These are phyloP conservation scores for Coniferiporia sulphurascens DNA, from an alignment of 1,284 basidiomycete species.

Conservation along the genomic window DNA sequence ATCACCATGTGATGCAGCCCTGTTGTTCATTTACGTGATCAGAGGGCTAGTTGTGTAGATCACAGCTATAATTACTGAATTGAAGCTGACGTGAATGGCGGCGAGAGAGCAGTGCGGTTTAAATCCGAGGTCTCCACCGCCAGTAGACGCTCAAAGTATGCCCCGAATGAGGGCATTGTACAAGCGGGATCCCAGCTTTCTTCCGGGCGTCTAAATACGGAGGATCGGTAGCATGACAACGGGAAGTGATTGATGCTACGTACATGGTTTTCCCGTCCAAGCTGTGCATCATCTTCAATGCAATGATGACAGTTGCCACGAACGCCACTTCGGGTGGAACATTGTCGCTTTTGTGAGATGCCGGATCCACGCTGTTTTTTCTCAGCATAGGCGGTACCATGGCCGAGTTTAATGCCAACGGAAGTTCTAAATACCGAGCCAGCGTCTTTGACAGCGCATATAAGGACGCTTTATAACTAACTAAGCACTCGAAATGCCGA, in stretches of 20 bases:
- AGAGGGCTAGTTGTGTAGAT: background rate
- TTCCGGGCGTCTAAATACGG: conserved; percentile 39
- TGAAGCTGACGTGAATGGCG: conserved; percentile 1
- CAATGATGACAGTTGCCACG: conserved; percentile 58
- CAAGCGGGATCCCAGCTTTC: conserved; percentile 53
- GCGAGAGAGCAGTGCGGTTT: conserved; percentile 5
- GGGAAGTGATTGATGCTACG: conserved; percentile 5
- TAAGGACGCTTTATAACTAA: conserved; percentile 46
- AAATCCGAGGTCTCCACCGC: conserved; percentile 33
- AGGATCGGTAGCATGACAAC: background rate
- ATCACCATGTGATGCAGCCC: conserved; percentile 4
- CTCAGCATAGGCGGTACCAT: conserved; percentile 41
- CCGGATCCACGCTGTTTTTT: conserved; percentile 36
- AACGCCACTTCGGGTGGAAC: conserved; percentile 76
- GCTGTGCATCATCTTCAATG: conserved; percentile 81
- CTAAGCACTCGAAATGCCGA: background rate
- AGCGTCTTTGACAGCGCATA: conserved; percentile 60
- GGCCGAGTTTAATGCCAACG: conserved; percentile 54
- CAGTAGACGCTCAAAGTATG: conserved; percentile 47
- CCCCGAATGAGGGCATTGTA: conserved; percentile 51
- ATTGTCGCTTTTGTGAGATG: conserved; percentile 49
- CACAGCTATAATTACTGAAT: background rate
- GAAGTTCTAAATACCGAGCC: conserved; percentile 51
- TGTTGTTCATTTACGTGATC: conserved; percentile 5
- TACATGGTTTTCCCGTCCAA: conserved; percentile 50